A percentile compares a stretch with the other conserved stretches of the same genome.
Conservation (phyloP, 441 rosid species). For the Bocquillonia castaneifolia region DNA sequence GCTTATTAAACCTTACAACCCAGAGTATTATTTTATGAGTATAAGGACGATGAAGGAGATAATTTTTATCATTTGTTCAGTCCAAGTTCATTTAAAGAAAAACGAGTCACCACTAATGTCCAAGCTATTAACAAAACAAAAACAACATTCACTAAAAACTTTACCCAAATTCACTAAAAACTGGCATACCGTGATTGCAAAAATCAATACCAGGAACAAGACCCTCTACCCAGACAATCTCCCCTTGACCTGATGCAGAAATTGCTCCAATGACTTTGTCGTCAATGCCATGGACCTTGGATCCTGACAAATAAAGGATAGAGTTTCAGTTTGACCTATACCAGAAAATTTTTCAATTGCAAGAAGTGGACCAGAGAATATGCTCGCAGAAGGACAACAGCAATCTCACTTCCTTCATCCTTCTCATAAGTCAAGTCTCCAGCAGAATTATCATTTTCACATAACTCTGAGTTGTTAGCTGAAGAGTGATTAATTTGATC, state of each 20-base stretch:
- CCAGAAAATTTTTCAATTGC: conserved; percentile 10
- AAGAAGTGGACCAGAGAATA: neutral
- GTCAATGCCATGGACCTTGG: conserved; percentile 24
- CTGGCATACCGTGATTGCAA: conserved; percentile 82
- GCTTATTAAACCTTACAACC: neutral
- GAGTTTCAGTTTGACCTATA: conserved; percentile 14
- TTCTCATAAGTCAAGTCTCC: conserved; percentile 18
- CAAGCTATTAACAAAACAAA: no score
- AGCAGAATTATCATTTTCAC: conserved; percentile 19
- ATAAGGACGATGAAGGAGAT: neutral
- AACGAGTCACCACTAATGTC: neutral
- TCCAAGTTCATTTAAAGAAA: neutral
- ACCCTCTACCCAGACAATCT: conserved; percentile 90
- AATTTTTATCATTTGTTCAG: neutral
- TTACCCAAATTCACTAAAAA: conserved; percentile 8
- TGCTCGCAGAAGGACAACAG: conserved; percentile 9
- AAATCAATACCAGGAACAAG: conserved; percentile 97
- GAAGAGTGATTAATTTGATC: conserved; percentile 24
- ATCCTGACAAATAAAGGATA: conserved; percentile 30
- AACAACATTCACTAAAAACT: no score
- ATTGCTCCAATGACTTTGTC: conserved; percentile 29
- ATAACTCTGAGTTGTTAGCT: conserved; percentile 20
- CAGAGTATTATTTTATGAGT: neutral
- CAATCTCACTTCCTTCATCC: conserved; percentile 35
- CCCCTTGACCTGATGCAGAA: conserved; percentile 37